A percentile compares a stretch with the other conserved stretches of the same genome.
These are phyloP conservation scores for Oidium heveae DNA, from an alignment of 2,329 filamentous ascomycete species.

Conservation along the genomic window DNA sequence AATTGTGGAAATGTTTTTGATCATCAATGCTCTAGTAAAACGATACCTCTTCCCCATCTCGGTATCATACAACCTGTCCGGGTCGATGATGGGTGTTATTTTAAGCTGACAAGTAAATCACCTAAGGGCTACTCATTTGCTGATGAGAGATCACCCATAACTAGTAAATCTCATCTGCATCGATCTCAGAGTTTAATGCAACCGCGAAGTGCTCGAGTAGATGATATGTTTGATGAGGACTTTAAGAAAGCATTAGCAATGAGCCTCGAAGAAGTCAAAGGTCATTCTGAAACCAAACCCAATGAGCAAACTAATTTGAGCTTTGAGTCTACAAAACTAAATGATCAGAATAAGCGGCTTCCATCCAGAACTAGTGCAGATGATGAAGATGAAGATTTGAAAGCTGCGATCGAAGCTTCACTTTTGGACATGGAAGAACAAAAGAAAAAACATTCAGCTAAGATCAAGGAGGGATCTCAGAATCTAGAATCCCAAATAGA, in stretches of 20 bases:
- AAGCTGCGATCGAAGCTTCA: conserved; percentile 85
- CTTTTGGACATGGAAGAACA: conserved; percentile 95
- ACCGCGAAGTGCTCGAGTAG: conserved; percentile 64
- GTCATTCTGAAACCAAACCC: conserved; percentile 43
- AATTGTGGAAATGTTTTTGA: conserved; percentile 98
- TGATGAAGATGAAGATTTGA: conserved; percentile 79
- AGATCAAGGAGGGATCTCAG: conserved; percentile 54
- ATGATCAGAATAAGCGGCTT: conserved; percentile 15
- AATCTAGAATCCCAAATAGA: conserved; percentile 22
- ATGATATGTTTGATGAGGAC: conserved; percentile 85
- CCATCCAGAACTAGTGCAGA: conserved; percentile 28
- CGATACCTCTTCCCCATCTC: conserved; percentile 66
- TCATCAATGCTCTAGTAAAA: conserved; percentile 79
- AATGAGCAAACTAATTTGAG: conserved; percentile 34
- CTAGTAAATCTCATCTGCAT: conserved; percentile 26
- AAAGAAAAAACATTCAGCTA: conserved; percentile 69
- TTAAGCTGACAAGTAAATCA: conserved; percentile 63
- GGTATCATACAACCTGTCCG: conserved; percentile 78
- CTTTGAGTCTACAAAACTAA: conserved; percentile 12
- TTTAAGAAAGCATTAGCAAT: conserved; percentile 82
- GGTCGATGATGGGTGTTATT: conserved; percentile 88
- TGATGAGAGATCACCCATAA: conserved; percentile 20
- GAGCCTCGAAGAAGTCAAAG: conserved; percentile 84
- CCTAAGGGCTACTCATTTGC: conserved; percentile 17
- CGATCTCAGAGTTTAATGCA: conserved; percentile 49